Evolutionary conservation across 345 rosid genomes (phyloP).

Genomic region (thale cress (Arabidopsis thaliana)): DNA sequence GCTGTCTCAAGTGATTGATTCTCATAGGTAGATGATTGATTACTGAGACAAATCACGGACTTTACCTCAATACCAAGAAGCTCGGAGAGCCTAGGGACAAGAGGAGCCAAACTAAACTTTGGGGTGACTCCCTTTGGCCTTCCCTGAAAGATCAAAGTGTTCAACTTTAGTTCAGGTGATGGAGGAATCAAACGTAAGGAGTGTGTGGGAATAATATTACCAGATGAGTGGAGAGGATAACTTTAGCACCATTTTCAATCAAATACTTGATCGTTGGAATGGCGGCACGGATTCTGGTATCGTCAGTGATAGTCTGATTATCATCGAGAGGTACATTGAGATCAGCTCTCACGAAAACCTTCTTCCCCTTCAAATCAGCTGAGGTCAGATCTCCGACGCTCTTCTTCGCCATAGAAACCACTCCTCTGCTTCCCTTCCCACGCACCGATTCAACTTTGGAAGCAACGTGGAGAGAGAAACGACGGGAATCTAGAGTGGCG

Average conservation of each 20-base stretch:
- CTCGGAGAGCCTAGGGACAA: constrained; percentile 86
- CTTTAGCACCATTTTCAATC: constrained; percentile 86
- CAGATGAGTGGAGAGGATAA: constrained; percentile 91
- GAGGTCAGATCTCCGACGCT: constrained; percentile 78
- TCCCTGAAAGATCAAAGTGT: constrained; percentile 59
- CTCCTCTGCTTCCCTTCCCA: constrained; percentile 54
- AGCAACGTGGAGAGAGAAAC: constrained; percentile 55
- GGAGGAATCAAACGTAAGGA: not conserved
- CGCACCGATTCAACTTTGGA: constrained; percentile 47
- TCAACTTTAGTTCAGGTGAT: not conserved
- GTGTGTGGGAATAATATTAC: constrained; percentile 34
- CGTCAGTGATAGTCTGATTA: constrained; percentile 84
- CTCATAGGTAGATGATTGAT: not conserved
- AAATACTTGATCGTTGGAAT: constrained; percentile 88
- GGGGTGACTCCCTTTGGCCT: constrained; percentile 97
- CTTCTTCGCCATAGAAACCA: constrained; percentile 89
- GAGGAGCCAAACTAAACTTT: constrained; percentile 93
- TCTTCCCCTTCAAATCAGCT: constrained; percentile 88
- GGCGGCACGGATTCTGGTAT: constrained; percentile 90
- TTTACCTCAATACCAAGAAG: constrained; percentile 71
- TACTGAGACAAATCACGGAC: not conserved
- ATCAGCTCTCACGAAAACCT: constrained; percentile 87
- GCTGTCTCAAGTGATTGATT: not conserved
- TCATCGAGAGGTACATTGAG: constrained; percentile 93
- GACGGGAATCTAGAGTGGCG: constrained; percentile 57